Base-by-base conservation (phyloP, 73 alveolate genomes). In the Paramecium biaurelia region DNA sequence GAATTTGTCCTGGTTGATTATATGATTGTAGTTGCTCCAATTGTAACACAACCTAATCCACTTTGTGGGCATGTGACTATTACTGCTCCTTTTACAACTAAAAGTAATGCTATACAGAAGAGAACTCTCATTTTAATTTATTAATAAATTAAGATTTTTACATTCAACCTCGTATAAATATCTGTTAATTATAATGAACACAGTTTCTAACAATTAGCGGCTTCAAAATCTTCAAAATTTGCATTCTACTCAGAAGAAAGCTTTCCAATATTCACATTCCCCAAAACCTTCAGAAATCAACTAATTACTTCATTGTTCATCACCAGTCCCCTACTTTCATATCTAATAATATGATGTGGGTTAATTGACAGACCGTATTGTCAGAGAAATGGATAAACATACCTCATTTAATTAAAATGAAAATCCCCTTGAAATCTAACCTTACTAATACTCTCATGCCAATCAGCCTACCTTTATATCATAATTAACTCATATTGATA, bases 141-240 rank as follows among this genome's bases (percentile, higher is more conserved):
- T 63, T 63, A 63, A 63, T 63, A 30, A 26, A 7, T 32, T 63
- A 63, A 63, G 84, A 63, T 63, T 63, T 58, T 32, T 26, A 26
- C 76, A 63, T 30, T 63, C 21, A 18, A 6, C 45, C 84, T 3
- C 21, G 45, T 63, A 59, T 63, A 63, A 30, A 63, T 63, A 63
- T 63, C 84, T 63, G 84, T 63, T 63, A 63, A 63, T 63, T 63
- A 63, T 30, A 63, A 63, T 63, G 84, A 63, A 63, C 45, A 9
- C 84, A 63, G 49, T 49, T 24, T 63, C 84, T 30, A 63, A 34
- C 84, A 26, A 63, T 63, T 63, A 26, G 14, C 26, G 10, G 84
- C 84, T 63, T 12, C 84, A 63, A 30, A 63, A 63, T 26, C 49
- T 63, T 63, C 53, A 63, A 63, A 26, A 63, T 32, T 32, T 63